These are phyloP conservation scores for Suillus occidentalis DNA, from an alignment of 768 basidiomycete genomes.

Conservation along the genomic window DNA sequence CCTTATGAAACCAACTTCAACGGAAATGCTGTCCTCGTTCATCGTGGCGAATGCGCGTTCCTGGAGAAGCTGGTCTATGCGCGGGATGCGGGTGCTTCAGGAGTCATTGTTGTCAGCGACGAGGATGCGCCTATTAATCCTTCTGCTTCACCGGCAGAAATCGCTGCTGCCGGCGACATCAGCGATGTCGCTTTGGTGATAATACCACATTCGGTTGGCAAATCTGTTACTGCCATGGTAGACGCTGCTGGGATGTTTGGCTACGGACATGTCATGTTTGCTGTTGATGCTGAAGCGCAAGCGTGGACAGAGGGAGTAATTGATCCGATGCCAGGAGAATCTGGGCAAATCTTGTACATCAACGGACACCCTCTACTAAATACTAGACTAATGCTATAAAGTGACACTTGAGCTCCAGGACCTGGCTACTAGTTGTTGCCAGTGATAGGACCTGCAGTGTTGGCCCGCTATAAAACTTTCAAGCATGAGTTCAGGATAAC, in stretches of 20 bases:
- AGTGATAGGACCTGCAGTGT: not conserved
- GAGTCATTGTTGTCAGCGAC: conserved; percentile 73
- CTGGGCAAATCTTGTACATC: conserved; percentile 63
- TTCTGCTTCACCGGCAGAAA: conserved; percentile 56
- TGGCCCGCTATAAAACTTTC: not conserved
- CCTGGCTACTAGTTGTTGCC: not conserved
- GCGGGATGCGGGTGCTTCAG: conserved; percentile 67
- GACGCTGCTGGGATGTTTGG: conserved; percentile 47
- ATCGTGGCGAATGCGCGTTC: conserved; percentile 86
- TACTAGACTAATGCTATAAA: conserved; percentile 66
- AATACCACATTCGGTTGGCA: conserved; percentile 52
- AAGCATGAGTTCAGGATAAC: not conserved
- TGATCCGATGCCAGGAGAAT: conserved; percentile 32
- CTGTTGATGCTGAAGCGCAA: conserved; percentile 43
- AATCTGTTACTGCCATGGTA: conserved; percentile 55
- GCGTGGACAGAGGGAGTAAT: conserved; percentile 13
- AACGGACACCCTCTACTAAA: conserved; percentile 77
- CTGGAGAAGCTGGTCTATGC: conserved; percentile 77
- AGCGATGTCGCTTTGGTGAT: conserved; percentile 60
- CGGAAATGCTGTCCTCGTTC: conserved; percentile 58
- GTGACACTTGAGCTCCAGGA: too few relatives aligned
- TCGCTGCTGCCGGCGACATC: conserved; percentile 57
- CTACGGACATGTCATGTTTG: conserved; percentile 50
- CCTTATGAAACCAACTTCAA: conserved; percentile 50
- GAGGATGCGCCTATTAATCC: conserved; percentile 64